Conservation (phyloP, 345 rosid species). For the Citrus inodora region DNA sequence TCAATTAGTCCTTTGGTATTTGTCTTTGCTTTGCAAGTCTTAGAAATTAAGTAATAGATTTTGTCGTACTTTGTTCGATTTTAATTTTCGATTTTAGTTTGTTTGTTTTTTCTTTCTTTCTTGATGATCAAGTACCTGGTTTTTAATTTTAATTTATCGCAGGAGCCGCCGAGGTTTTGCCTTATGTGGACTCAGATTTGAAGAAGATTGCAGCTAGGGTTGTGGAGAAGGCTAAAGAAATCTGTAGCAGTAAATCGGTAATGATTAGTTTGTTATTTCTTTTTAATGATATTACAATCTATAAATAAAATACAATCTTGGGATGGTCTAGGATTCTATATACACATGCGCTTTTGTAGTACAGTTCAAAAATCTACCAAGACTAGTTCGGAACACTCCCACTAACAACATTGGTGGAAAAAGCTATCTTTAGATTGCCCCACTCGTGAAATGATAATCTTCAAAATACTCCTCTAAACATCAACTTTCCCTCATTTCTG, state of each 20-base stretch:
- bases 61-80: not conserved
- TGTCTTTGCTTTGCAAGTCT: not conserved
- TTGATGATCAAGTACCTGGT: not conserved
- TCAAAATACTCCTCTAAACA: no score
- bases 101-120: not conserved
- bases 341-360: no score
- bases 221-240: slow-evolving; percentile 58
- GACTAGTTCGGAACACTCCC: no score
- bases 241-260: slow-evolving; percentile 63
- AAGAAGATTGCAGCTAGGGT: slow-evolving; percentile 64
- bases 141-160: not conserved
- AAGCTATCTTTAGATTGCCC: no score
- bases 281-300: no score
- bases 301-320: no score
- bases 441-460: no score
- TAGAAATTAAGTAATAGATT: not conserved
- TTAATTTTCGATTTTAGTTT: not conserved
- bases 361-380: no score
- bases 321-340: no score
- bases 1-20: not conserved
- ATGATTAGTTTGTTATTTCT: not conserved
- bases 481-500: no score
- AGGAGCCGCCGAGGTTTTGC: slow-evolving; percentile 77
- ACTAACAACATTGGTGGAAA: no score
- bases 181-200: slow-evolving; percentile 71